A percentile compares a stretch with the other conserved stretches of the same genome.
Conservation (phyloP, 2,329 filamentous ascomycete species). For the Pseudogymnoascus destructans region DNA sequence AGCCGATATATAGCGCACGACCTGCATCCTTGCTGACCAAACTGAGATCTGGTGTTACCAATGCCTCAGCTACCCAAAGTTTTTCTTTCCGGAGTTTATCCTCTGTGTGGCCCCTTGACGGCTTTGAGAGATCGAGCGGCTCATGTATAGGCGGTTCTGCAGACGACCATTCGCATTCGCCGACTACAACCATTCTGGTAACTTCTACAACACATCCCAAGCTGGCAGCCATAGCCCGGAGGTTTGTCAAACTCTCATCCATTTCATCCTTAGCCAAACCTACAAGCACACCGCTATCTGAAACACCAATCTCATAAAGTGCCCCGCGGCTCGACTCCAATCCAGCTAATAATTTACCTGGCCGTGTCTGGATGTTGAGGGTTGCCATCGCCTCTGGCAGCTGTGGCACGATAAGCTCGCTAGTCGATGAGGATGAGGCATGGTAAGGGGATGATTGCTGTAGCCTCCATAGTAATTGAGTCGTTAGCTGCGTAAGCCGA, state of each 20-base stretch:
- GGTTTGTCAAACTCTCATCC: slow-evolving; percentile 74
- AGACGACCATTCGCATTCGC: slow-evolving; percentile 60
- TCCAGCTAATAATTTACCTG: slow-evolving; percentile 54
- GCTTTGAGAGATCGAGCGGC: slow-evolving; percentile 16
- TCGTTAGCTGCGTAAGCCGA: slow-evolving; percentile 80
- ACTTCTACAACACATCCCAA: slow-evolving; percentile 78
- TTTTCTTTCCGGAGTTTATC: slow-evolving; percentile 33
- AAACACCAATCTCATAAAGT: slow-evolving; percentile 90
- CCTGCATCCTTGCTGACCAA: slow-evolving; percentile 17
- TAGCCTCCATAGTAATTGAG: slow-evolving; percentile 84
- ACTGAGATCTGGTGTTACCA: slow-evolving; percentile 63
- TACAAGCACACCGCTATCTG: slow-evolving; percentile 83
- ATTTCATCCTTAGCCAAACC: slow-evolving; percentile 84
- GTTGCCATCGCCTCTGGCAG: slow-evolving; percentile 51
- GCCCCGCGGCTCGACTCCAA: slow-evolving; percentile 88
- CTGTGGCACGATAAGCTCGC: slow-evolving; percentile 60
- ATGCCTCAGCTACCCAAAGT: slow-evolving; percentile 79
- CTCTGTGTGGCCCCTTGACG: slow-evolving; percentile 16
- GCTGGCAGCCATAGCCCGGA: slow-evolving; percentile 84
- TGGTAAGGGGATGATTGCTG: slow-evolving; percentile 93
- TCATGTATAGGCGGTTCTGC: slow-evolving; percentile 13
- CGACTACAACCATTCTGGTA: slow-evolving; percentile 69
- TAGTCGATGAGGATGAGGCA: slow-evolving; percentile 63
- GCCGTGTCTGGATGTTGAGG: slow-evolving; percentile 29
- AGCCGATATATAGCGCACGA: neutral